These are phyloP conservation scores for Sarcodon sp. DNA, from an alignment of 768 basidiomycete genomes.

Conservation along the genomic window DNA sequence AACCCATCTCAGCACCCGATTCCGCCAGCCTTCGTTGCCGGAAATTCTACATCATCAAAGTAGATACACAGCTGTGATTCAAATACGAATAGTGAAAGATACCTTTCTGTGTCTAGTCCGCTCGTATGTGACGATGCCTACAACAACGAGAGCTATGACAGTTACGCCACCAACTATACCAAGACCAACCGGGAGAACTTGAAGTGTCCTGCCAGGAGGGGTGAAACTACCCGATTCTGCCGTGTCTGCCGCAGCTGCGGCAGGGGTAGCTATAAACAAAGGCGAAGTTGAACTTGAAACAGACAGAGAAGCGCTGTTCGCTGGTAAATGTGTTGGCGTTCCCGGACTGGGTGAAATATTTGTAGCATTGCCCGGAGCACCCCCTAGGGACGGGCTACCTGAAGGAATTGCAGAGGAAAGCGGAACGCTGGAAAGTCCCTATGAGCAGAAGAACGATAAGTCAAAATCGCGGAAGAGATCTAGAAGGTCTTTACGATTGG, in stretches of 20 bases:
- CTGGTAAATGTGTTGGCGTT: constrained; percentile 2
- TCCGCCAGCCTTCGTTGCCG: constrained; percentile 64
- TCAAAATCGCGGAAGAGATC: neutral
- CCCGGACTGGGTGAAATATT: neutral
- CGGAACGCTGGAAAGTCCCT: neutral
- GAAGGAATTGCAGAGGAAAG: neutral
- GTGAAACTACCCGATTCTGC: constrained; percentile 30
- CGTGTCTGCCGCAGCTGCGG: constrained; percentile 15
- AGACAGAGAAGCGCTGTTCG: neutral
- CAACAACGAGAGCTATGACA: constrained; percentile 68
- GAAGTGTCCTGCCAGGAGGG: constrained; percentile 61
- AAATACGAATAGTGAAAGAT: constrained; percentile 7
- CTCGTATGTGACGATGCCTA: constrained; percentile 79
- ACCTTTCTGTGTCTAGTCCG: constrained; percentile 81
- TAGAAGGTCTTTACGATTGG: neutral
- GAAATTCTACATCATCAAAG: constrained; percentile 39
- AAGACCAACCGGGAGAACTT: constrained; percentile 73
- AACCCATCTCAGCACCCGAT: constrained; percentile 41
- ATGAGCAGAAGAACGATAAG: constrained; percentile 1
- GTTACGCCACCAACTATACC: constrained; percentile 81
- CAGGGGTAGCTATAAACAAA: constrained; percentile 8
- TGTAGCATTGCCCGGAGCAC: neutral
- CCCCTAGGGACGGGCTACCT: neutral
- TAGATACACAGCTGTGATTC: neutral
- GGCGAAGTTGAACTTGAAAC: constrained; percentile 8